phyloP scores from a whole-genome alignment of 202 grass and related monocot species.

The Panicum virgatum region DNA sequence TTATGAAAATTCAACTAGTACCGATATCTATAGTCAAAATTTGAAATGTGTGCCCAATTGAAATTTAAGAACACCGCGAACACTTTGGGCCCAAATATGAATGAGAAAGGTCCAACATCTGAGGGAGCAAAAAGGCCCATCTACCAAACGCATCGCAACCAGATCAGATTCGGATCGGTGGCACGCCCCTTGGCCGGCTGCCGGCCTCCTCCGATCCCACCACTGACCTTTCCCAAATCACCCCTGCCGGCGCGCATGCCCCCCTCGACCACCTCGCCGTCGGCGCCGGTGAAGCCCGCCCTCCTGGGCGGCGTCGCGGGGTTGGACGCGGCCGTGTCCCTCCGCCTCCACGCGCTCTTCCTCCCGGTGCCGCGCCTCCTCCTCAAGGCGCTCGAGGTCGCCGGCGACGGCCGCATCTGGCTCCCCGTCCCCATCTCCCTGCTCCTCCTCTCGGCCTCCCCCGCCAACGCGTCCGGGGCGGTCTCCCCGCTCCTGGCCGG shows the following conservation, averaged over 20 bases:
- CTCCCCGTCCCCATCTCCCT: constrained; percentile 75
- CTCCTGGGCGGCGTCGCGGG: constrained; percentile 45
- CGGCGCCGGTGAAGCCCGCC: constrained; percentile 6
- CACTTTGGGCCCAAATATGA: not conserved
- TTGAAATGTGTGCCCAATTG: not conserved
- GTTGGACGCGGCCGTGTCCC: constrained; percentile 60
- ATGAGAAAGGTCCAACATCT: not conserved
- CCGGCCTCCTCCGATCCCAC: not conserved
- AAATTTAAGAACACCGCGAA: not conserved
- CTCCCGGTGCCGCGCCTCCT: constrained; percentile 72
- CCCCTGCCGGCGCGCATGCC: constrained; percentile 25
- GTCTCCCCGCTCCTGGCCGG: constrained; percentile 46
- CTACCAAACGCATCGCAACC: too few relatives aligned
- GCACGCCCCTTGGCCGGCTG: not conserved
- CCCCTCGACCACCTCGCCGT: not conserved
- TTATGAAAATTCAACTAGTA: too few relatives aligned
- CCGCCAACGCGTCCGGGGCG: constrained; percentile 33
- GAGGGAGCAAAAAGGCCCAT: too few relatives aligned
- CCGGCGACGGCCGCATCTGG: constrained; percentile 87
- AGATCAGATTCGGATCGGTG: too few relatives aligned
- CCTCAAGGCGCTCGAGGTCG: constrained; percentile 87
- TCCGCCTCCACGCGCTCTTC: constrained; percentile 67
- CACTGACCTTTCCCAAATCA: not conserved
- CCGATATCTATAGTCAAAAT: too few relatives aligned
- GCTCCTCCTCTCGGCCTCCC: constrained; percentile 47